phyloP scores from a whole-genome alignment of 2,329 filamentous ascomycete species.

The Endothia cerciana region DNA sequence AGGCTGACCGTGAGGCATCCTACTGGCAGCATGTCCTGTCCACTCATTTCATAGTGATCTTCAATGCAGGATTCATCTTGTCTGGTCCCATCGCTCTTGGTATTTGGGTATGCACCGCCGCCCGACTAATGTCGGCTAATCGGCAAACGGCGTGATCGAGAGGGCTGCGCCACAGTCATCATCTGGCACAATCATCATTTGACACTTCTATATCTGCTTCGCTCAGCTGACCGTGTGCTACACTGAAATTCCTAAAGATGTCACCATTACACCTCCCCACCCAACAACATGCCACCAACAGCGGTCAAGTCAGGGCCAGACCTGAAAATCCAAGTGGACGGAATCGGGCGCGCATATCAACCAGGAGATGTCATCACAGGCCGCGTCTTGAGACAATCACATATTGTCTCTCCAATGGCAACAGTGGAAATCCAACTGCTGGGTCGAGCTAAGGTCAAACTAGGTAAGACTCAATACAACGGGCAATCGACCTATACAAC shows the following conservation, averaged over 20 bases:
- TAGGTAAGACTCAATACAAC: not conserved
- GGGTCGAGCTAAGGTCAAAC: not conserved
- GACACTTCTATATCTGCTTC: not conserved
- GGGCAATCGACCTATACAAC: not conserved
- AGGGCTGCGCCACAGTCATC: not conserved
- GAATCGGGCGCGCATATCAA: constrained; percentile 17
- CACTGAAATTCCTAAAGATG: too few relatives aligned
- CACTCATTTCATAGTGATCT: not conserved
- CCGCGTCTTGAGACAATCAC: constrained; percentile 31
- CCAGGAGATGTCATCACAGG: constrained; percentile 37
- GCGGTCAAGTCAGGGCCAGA: not conserved
- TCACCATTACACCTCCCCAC: not conserved
- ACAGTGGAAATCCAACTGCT: constrained; percentile 32
- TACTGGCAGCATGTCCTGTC: too few relatives aligned
- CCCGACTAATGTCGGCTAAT: not conserved
- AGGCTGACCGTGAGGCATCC: not conserved
- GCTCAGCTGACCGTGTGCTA: not conserved
- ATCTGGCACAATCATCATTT: not conserved
- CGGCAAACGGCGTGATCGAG: not conserved
- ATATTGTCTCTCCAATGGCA: constrained; percentile 32
- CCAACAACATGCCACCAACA: constrained; percentile 16
- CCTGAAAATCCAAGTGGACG: constrained; percentile 23
- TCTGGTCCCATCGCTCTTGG: too few relatives aligned
- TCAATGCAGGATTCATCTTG: not conserved
- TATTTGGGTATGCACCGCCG: too few relatives aligned